Conservation (phyloP, 2,329 filamentous ascomycete species). For the Fonsecaea multimorphosa region DNA sequence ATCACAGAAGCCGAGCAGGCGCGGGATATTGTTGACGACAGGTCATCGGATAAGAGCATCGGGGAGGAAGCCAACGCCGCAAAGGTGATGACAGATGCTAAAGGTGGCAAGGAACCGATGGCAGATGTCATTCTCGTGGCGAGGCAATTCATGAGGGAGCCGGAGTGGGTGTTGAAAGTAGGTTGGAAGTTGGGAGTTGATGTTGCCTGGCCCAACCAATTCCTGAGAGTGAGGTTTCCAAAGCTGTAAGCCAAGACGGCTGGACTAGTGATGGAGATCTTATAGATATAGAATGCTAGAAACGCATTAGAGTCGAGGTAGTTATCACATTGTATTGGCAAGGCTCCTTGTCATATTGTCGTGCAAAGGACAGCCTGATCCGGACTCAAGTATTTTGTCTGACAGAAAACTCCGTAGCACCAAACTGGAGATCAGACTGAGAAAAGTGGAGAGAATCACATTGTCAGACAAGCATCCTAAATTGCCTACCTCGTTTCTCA, state of each 20-base stretch:
- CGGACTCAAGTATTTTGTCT: not conserved
- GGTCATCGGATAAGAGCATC: constrained; percentile 33
- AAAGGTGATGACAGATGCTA: constrained; percentile 35
- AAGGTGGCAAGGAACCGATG: constrained; percentile 35
- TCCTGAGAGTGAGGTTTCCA: constrained; percentile 43
- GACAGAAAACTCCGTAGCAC: not conserved
- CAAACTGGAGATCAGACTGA: not conserved
- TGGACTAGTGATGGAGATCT: not conserved
- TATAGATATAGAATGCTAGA: constrained; percentile 11
- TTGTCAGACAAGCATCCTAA: not conserved
- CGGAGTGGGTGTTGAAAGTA: constrained; percentile 61
- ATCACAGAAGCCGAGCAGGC: constrained; percentile 62
- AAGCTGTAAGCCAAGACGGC: constrained; percentile 26
- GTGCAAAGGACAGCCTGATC: not conserved
- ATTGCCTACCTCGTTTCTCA: not conserved
- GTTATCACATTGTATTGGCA: not conserved
- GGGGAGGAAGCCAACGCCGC: constrained; percentile 36
- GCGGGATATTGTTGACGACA: constrained; percentile 51
- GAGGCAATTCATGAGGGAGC: constrained; percentile 62
- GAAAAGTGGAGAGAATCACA: not conserved
- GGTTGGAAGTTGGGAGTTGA: constrained; percentile 57
- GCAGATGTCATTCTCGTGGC: constrained; percentile 60
- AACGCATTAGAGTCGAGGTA: not conserved
- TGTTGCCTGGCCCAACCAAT: constrained; percentile 57
- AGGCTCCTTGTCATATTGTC: not conserved